Base-by-base conservation (phyloP, 345 rosid species). In the Jatropha curcas region DNA sequence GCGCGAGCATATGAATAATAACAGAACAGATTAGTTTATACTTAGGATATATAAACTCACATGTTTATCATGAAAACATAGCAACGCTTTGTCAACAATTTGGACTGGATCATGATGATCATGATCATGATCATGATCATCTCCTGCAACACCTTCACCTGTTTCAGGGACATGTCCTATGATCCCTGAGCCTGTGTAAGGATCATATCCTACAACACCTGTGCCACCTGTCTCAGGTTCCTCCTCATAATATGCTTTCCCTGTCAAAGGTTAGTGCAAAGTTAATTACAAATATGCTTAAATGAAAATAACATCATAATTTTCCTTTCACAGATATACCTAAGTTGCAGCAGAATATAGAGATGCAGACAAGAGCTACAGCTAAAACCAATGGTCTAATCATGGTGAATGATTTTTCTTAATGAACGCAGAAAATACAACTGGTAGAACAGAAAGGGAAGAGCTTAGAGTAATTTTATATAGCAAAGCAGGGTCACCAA, bases 1-100 rank as follows among this genome's bases (percentile, higher is more conserved):
- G 64, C 0, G 20, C 8, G 7, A 6, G 27, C 4, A 14, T 48
- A 48, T 16, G n/a, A n/a, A 48, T 48, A 3, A 48, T 13, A 46
- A 2, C 43, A 16, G 20, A 46, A 46, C 16, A 45, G 10, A 43
- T 8, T 7, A 43, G 46, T 11, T 43, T 11, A 13, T 11, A 11
- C 12, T 45, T 45, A 3, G 50, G 13, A 3, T 60, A 28, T 2
- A 3, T 34, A 48, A 12, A 51, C 83, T 83, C 74, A 92, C 99
- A 77, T 77, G 58, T 84, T 80, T 89, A 22, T 92, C 81, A 74
- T 85, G 84, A 56, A 95, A 88, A 79, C 99, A 92, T 45, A 82
- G 75, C 89, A 92, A 71, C 24, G 99, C 99, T 79, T 85, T 88
- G 0, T 86, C 82, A 50, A 86, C 85, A 72, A 92, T 80, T 74